Evolutionary conservation across 495 filamentous ascomycete genomes (phyloP).

Genomic region (Lophiotrema nucula): DNA sequence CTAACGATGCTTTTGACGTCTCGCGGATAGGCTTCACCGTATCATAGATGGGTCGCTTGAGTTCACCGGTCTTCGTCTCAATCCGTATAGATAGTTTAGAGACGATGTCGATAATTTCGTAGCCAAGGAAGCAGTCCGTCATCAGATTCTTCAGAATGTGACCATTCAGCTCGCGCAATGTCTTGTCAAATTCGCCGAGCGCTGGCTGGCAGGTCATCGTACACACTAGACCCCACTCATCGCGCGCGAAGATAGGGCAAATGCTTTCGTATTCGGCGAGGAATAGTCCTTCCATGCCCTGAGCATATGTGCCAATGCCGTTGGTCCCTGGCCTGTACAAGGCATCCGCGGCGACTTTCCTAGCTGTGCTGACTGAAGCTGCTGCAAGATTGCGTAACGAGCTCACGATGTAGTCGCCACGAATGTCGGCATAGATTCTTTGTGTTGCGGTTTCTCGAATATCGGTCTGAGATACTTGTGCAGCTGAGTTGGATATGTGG

Average conservation of each 20-base stretch:
- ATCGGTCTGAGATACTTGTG: slow-evolving; percentile 49
- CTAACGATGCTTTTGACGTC: slow-evolving; percentile 82
- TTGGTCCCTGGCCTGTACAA: slow-evolving; percentile 90
- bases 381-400: slow-evolving; percentile 80
- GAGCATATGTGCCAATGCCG: slow-evolving; percentile 86
- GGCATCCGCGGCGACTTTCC: slow-evolving; percentile 72
- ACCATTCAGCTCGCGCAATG: slow-evolving; percentile 81
- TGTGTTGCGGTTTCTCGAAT: slow-evolving; percentile 58
- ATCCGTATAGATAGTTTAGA: slow-evolving; percentile 74
- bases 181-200: slow-evolving; percentile 78
- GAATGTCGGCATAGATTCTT: slow-evolving; percentile 78
- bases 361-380: slow-evolving; percentile 84
- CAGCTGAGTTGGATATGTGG: slow-evolving; percentile 55
- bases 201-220: slow-evolving; percentile 72
- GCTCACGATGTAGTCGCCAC: slow-evolving; percentile 78
- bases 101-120: slow-evolving; percentile 93
- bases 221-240: slow-evolving; percentile 77
- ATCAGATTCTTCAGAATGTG: slow-evolving; percentile 82
- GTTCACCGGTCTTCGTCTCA: slow-evolving; percentile 77
- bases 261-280: slow-evolving; percentile 86
- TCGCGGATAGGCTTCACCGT: slow-evolving; percentile 86
- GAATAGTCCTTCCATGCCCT: slow-evolving; percentile 82
- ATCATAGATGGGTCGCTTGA: slow-evolving; percentile 78
- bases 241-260: slow-evolving; percentile 74
- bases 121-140: slow-evolving; percentile 94